Base-by-base conservation (phyloP, 2,329 filamentous ascomycete genomes). In the Fusarium ramigenum region DNA sequence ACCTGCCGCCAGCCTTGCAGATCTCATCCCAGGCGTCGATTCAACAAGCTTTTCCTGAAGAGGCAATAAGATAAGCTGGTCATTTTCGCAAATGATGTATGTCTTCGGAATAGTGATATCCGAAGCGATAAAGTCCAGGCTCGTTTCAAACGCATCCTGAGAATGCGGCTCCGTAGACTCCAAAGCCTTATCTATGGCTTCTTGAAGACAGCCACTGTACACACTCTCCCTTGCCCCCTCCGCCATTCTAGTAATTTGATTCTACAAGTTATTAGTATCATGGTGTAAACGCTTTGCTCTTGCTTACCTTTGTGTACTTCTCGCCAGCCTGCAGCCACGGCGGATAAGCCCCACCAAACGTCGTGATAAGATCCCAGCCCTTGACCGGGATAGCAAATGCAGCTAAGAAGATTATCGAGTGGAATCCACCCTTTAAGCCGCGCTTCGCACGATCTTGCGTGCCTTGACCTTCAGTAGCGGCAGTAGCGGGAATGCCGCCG, bases 321-420 rank as follows among this genome's bases (percentile, higher is more conserved):
- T 69, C 52, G 1, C 32, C 39, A 5, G 66, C 40, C 23, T 54
- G 18, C 7, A 63, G 15, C 64, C 64, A 69, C 4, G 52, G 58
- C 16, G 66, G 64, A 34, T 62, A 64, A 12, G 32, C 36, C 50
- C 59, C 64, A 32, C 66, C 66, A 40, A 63, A 43, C 3, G 66
- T 69, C 0, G 58, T 69, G 30, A 69, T 44, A 9, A 69, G 64
- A 23, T 69, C 66, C 66, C 66, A 69, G 11, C 66, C 66, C 23
- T 57, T 69, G 14, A 69, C 66, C 0, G 66, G 66, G 42, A 69
- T 62, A 12, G 64, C 66, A 44, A 69, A 69, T 4, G 64, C 66
- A 16, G 64, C 52, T 8, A 69, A 32, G 36, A 69, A 69, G 4
- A 69, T 58, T 6, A 70, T 60, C 5, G 37, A 58, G 21, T 21